Conservation (phyloP, 2,329 filamentous ascomycete species). For the Shiraia sp. region DNA sequence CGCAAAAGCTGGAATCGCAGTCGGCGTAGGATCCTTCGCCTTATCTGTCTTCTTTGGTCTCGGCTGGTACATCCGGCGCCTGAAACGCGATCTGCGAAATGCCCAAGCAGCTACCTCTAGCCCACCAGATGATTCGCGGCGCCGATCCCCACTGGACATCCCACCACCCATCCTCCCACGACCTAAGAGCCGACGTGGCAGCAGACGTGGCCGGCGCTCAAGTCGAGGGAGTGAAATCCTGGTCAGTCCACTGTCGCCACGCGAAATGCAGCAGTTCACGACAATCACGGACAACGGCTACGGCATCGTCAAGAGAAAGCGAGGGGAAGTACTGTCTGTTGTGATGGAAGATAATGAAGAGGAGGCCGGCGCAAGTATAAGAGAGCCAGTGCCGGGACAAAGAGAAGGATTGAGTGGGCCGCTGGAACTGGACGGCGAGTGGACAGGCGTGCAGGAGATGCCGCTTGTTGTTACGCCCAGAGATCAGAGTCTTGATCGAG, state of each 20-base stretch:
- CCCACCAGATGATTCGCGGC: constrained; percentile 15
- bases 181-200: background rate
- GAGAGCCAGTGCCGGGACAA: constrained; percentile 32
- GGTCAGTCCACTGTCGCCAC: constrained; percentile 14
- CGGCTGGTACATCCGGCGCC: constrained; percentile 28
- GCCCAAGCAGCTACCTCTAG: constrained; percentile 19
- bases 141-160: constrained; percentile 7
- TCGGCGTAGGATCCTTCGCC: constrained; percentile 16
- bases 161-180: constrained; percentile 3
- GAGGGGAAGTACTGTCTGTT: constrained; percentile 24
- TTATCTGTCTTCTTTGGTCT: constrained; percentile 15
- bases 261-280: constrained; percentile 3
- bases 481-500: constrained; percentile 1
- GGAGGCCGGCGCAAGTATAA: constrained; percentile 10
- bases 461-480: constrained; percentile 9
- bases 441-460: constrained; percentile 21
- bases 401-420: constrained; percentile 26
- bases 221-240: constrained; percentile 7
- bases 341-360: constrained; percentile 29
- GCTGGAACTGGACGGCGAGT: constrained; percentile 27
- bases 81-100: constrained; percentile 24
- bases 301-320: constrained; percentile 20
- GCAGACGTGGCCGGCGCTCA: constrained; percentile 2
- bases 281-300: constrained; percentile 8
- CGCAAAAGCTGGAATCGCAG: constrained; percentile 29